phyloP scores from a whole-genome alignment of 495 filamentous ascomycete genomes.

The Penicillium argentinense region DNA sequence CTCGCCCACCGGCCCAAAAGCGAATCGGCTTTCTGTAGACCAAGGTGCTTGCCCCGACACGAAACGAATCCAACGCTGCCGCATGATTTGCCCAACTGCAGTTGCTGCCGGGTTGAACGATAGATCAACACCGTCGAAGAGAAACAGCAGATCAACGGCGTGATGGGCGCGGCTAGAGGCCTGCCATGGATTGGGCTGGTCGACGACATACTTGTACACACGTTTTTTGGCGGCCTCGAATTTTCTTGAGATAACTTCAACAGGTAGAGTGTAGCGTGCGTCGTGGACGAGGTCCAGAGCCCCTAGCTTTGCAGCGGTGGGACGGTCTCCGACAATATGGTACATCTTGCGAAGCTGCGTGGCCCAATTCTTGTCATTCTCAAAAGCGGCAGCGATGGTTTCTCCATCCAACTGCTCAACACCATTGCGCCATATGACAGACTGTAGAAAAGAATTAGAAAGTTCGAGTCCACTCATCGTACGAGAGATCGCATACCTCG shows the following conservation, averaged over 20 bases:
- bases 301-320: conserved; percentile 39
- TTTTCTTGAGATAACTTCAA: conserved; percentile 36
- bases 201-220: conserved; percentile 42
- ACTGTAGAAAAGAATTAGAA: conserved; percentile 17
- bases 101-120: conserved; percentile 34
- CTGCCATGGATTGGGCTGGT: conserved; percentile 47
- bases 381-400: conserved; percentile 33
- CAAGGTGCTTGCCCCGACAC: conserved; percentile 33
- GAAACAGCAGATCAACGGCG: conserved; percentile 44
- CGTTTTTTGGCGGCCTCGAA: conserved; percentile 25
- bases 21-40: conserved; percentile 27
- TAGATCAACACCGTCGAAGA: conserved; percentile 37
- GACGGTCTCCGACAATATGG: conserved; percentile 34
- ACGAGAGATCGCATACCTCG: conserved; percentile 24
- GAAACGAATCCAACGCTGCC: conserved; percentile 36
- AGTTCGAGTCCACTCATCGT: not conserved
- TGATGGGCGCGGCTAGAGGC: conserved; percentile 43
- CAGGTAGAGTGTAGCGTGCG: conserved; percentile 32
- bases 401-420: conserved; percentile 31
- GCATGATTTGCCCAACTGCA: conserved; percentile 32
- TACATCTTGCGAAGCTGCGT: conserved; percentile 37
- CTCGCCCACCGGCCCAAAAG: conserved; percentile 37
- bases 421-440: conserved; percentile 44
- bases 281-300: conserved; percentile 40
- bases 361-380: conserved; percentile 28